These are phyloP conservation scores for Phallus indusiatus DNA, from an alignment of 768 basidiomycete species.

Conservation along the genomic window DNA sequence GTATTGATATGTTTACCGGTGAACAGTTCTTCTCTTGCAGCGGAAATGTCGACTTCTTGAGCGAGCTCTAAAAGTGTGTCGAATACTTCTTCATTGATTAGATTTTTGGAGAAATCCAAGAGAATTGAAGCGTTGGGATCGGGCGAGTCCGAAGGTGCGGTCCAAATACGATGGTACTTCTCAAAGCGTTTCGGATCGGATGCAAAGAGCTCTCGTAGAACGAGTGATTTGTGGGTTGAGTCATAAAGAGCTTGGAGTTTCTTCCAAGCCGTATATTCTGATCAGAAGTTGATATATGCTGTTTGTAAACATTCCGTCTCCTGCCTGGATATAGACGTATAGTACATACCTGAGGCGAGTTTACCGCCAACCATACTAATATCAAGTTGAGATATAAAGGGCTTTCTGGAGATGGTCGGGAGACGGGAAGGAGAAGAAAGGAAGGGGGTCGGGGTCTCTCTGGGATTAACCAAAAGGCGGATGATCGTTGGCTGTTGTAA, in stretches of 20 bases:
- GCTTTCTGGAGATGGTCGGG: background rate
- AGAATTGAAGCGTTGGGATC: constrained; percentile 73
- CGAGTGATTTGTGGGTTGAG: constrained; percentile 56
- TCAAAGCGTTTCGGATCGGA: constrained; percentile 80
- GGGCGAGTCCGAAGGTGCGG: constrained; percentile 32
- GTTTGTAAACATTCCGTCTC: background rate
- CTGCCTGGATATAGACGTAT: background rate
- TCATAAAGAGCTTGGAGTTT: constrained; percentile 82
- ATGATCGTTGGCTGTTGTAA: background rate
- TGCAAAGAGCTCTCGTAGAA: constrained; percentile 89
- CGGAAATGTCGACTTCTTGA: constrained; percentile 79
- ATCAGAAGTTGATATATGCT: background rate
- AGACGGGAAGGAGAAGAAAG: background rate
- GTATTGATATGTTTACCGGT: constrained; percentile 96
- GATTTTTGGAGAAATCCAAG: constrained; percentile 95
- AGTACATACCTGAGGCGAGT: constrained; percentile 46
- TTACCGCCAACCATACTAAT: constrained; percentile 33
- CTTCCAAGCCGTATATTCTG: constrained; percentile 87
- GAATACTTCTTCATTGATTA: constrained; percentile 82
- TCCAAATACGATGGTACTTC: constrained; percentile 75
- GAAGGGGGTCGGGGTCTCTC: background rate
- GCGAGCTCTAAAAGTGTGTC: constrained; percentile 69
- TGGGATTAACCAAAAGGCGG: background rate
- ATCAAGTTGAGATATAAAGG: background rate
- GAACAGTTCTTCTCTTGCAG: constrained; percentile 87